A percentile compares a stretch with the other conserved stretches of the same genome.
Conservation (phyloP, 176 grass and related monocot species). For the Leersia perrieri region DNA sequence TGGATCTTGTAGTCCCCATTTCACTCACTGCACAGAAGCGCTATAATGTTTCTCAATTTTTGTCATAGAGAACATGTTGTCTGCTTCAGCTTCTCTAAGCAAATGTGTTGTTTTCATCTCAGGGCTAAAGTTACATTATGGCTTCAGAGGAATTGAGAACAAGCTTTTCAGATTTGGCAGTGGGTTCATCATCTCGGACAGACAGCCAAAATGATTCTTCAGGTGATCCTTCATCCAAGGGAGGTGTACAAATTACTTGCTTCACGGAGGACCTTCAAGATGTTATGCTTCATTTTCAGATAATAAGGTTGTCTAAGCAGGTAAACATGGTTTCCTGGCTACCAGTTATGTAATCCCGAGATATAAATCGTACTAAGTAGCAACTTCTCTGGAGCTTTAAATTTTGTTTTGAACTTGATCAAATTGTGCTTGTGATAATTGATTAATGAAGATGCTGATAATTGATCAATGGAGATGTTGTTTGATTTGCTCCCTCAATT, state of each 20-base stretch:
- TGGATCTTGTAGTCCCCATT: not conserved
- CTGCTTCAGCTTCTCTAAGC: not conserved
- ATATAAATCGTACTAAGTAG: not conserved
- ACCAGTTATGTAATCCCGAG: not conserved
- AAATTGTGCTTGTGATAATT: not conserved
- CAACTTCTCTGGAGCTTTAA: not conserved
- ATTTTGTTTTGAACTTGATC: not conserved
- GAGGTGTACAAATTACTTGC: slow-evolving; percentile 47
- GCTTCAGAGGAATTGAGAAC: slow-evolving; percentile 55
- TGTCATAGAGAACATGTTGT: not conserved
- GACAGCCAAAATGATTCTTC: slow-evolving; percentile 15
- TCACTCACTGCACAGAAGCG: not conserved
- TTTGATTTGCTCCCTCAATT: not conserved
- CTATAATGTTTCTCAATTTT: not conserved
- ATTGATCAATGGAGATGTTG: not conserved
- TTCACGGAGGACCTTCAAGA: slow-evolving; percentile 91
- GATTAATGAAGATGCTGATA: not conserved
- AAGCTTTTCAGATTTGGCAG: slow-evolving; percentile 40
- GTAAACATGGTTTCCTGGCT: slow-evolving; percentile 24
- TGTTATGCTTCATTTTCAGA: slow-evolving; percentile 72
- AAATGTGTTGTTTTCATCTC: not conserved
- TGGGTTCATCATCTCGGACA: not conserved
- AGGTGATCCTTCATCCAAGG: slow-evolving; percentile 31
- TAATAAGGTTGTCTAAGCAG: slow-evolving; percentile 79
- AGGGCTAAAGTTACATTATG: slow-evolving; percentile 39